phyloP scores from a whole-genome alignment of 805 yeast genomes.

The Saccharomycopsis sp. region DNA sequence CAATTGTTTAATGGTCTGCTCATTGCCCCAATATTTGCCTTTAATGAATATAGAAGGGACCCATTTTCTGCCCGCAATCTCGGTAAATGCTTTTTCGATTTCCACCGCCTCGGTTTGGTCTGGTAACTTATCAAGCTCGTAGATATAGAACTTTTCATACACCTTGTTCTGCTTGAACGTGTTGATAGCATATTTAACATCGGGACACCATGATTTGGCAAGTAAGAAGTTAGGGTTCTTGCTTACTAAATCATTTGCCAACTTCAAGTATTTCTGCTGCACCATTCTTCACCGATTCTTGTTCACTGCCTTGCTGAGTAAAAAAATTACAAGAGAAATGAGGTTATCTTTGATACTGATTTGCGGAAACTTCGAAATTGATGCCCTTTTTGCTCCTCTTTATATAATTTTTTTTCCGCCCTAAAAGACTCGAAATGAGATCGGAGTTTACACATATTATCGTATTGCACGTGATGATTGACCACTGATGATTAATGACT shows the following conservation, averaged over 20 bases:
- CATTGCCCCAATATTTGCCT: conserved; percentile 55
- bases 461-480: neutral
- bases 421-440: neutral
- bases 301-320: neutral
- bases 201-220: conserved; percentile 75
- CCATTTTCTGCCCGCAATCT: conserved; percentile 54
- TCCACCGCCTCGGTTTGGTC: conserved; percentile 43
- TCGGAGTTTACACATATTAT: neutral
- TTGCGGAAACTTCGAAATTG: neutral
- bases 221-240: conserved; percentile 48
- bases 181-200: conserved; percentile 56
- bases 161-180: conserved; percentile 51
- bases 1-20: conserved; percentile 35
- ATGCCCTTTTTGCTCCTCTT: conserved; percentile 1
- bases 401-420: neutral
- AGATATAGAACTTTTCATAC: conserved; percentile 40
- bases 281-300: conserved; percentile 7
- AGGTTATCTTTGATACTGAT: neutral
- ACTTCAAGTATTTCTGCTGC: conserved; percentile 25
- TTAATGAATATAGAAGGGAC: conserved; percentile 63
- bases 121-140: conserved; percentile 53
- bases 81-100: conserved; percentile 50
- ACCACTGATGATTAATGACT: neutral
- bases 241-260: conserved; percentile 42
- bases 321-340: neutral